Percentiles rank a stretch among this genome's conserved stretches.
phyloP scores from a whole-genome alignment of 208 protist species.

The Borovskyia barvae region DNA sequence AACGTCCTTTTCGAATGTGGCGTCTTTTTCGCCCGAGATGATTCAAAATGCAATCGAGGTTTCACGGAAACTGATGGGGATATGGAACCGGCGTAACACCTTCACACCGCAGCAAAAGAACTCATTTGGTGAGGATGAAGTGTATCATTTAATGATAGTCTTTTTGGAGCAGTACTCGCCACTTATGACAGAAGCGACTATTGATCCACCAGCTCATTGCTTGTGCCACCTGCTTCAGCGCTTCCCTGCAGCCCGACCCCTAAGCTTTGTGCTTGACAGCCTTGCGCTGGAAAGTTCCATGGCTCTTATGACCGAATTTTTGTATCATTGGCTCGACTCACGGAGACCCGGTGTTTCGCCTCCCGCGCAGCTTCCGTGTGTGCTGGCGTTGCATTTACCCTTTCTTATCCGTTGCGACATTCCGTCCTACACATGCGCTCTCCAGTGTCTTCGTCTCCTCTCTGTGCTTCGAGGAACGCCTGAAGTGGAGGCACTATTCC shows the following conservation, averaged over 20 bases:
- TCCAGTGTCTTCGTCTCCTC: slow-evolving; percentile 8
- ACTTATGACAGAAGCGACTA: background rate
- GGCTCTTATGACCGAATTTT: slow-evolving; percentile 4
- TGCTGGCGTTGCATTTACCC: slow-evolving; percentile 15
- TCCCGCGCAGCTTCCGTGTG: slow-evolving; percentile 18
- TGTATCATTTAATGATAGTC: background rate
- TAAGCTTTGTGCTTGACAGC: slow-evolving; percentile 4
- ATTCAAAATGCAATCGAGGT: too few species aligned
- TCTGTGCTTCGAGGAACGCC: background rate
- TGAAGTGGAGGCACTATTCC: slow-evolving; percentile 13
- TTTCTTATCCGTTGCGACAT: slow-evolving; percentile 24
- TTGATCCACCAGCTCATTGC: slow-evolving; percentile 18
- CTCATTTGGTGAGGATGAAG: slow-evolving; percentile 2
- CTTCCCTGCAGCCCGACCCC: background rate
- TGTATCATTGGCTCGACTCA: slow-evolving; percentile 10
- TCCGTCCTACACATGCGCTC: slow-evolving; percentile 7
- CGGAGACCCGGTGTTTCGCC: background rate
- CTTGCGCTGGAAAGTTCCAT: slow-evolving; percentile 1
- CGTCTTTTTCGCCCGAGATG: too few species aligned
- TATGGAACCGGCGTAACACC: too few species aligned
- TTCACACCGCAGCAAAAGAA: too few species aligned
- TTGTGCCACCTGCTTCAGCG: background rate
- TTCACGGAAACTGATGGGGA: too few species aligned
- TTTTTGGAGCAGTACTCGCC: background rate
- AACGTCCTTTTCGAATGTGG: too few species aligned